Evolutionary conservation across 495 filamentous ascomycete species (phyloP).

Genomic region (Neurospora sp.): DNA sequence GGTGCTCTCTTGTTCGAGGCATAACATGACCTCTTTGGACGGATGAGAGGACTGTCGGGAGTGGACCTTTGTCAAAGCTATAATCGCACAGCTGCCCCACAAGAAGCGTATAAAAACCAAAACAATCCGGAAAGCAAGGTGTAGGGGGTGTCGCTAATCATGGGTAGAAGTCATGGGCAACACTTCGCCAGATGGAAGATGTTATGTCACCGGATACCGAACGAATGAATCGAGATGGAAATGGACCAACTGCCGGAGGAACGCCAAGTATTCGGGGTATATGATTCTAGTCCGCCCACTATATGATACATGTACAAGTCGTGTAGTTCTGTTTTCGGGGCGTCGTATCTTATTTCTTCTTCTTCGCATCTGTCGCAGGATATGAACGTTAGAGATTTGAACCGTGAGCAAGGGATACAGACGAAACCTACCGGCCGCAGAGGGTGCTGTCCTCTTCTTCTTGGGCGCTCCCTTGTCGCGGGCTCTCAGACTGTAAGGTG

Average conservation of each 20-base stretch:
- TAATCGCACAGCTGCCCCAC: too few species aligned
- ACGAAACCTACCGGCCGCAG: constrained; percentile 46
- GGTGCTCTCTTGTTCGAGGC: background rate
- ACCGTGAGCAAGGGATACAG: background rate
- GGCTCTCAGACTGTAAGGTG: constrained; percentile 46
- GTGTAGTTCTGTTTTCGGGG: background rate
- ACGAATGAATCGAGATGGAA: background rate
- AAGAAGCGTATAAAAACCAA: background rate
- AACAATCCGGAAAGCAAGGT: background rate
- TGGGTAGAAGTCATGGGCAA: background rate
- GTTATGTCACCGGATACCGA: background rate
- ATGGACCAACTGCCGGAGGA: background rate
- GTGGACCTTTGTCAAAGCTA: background rate
- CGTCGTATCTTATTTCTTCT: constrained; percentile 13
- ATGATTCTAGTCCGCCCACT: constrained; percentile 12
- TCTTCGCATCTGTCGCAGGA: constrained; percentile 14
- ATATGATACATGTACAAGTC: constrained; percentile 13
- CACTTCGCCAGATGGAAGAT: background rate
- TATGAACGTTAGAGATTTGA: constrained; percentile 6
- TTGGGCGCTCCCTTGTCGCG: constrained; percentile 86
- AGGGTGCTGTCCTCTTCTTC: constrained; percentile 57
- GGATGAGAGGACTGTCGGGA: background rate
- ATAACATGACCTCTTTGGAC: background rate
- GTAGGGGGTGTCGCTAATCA: background rate
- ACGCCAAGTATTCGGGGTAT: constrained; percentile 11